Evolutionary conservation across 768 basidiomycete species (phyloP), one percentile per base, ranked within the genome.

Genomic region (Crepidotus variabilis): DNA sequence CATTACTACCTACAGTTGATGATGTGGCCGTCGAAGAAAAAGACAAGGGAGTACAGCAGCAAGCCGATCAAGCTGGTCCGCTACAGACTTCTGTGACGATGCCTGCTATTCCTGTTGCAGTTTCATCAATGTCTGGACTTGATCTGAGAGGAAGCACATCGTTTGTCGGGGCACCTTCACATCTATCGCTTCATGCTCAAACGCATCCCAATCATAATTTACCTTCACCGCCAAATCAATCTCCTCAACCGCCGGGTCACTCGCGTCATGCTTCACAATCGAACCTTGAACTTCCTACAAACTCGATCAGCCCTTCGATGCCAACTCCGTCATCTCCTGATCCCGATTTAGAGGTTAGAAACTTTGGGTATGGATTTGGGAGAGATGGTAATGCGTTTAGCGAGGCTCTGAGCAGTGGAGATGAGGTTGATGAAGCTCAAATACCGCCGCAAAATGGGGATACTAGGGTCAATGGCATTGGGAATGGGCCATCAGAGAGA

Each of bases 311-410:
- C 34, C 35, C 22, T n/a, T 23, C 48, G 18, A 34, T 49, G 23
- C 39, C 55, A 8, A 8, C 20, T 9, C 50, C 55, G 16, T 45
- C 32, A 18, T 36, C 39, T n/a, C 28, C 52, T n/a, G 58, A 58
- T 47, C 52, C 58, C 32, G 73, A 78, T 10, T 81, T 79, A 67
- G 76, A 78, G 54, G 86, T 87, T 46, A 79, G 75, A 58, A 77
- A 88, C 61, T 87, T 76, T 54, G 86, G 87, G 8, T 87, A 72
- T 62, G 85, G 86, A 4, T 87, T 87, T 58, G 86, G 86, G n/a
- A n/a, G n/a, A 1, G 68, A 72, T 11, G 67, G 68, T 9, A 72
- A 75, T 57, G 75, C 73, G 3, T 60, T 60, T 2, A 74, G 73
- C 2, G 72, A 75, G 24, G 69, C 71, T 1, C 61, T 68, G 1